Evolutionary conservation across 805 yeast genomes (phyloP).

Genomic region (Lipomyces chichibuensis): DNA sequence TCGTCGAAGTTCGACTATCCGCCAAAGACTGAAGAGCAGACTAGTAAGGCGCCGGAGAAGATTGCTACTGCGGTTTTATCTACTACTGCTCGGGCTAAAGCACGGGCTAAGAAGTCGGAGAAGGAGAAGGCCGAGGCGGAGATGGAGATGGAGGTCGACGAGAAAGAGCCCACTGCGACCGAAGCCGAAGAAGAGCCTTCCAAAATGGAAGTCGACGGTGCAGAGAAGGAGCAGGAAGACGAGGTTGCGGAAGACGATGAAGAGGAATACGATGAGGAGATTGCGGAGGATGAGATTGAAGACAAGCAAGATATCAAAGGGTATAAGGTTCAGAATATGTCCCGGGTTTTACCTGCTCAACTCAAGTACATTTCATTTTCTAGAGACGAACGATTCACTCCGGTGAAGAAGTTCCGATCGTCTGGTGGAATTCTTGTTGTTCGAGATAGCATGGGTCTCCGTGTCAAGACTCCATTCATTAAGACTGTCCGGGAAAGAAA

Average conservation of each 20-base stretch:
- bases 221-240: conserved; percentile 35
- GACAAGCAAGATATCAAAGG: conserved; percentile 64
- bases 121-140: conserved; percentile 50
- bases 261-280: conserved; percentile 35
- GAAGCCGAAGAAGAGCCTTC: conserved; percentile 33
- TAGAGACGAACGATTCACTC: conserved; percentile 74
- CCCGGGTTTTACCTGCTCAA: conserved; percentile 89
- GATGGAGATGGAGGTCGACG: conserved; percentile 49
- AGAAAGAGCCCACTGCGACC: conserved; percentile 28
- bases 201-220: conserved; percentile 34
- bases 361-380: conserved; percentile 77
- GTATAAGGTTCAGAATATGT: conserved; percentile 72
- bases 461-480: conserved; percentile 50
- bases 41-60: conserved; percentile 83
- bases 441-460: conserved; percentile 50
- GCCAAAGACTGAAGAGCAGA: conserved; percentile 77
- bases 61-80: conserved; percentile 91
- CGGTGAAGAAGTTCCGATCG: conserved; percentile 63
- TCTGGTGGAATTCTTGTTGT: conserved; percentile 70
- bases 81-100: conserved; percentile 91
- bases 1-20: conserved; percentile 85
- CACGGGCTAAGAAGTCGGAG: conserved; percentile 75
- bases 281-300: conserved; percentile 43
- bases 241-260: conserved; percentile 48
- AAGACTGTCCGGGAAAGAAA: conserved; percentile 86